These are phyloP conservation scores for Eucalyptus pumila DNA, from an alignment of 345 rosid genomes.

Conservation along the genomic window DNA sequence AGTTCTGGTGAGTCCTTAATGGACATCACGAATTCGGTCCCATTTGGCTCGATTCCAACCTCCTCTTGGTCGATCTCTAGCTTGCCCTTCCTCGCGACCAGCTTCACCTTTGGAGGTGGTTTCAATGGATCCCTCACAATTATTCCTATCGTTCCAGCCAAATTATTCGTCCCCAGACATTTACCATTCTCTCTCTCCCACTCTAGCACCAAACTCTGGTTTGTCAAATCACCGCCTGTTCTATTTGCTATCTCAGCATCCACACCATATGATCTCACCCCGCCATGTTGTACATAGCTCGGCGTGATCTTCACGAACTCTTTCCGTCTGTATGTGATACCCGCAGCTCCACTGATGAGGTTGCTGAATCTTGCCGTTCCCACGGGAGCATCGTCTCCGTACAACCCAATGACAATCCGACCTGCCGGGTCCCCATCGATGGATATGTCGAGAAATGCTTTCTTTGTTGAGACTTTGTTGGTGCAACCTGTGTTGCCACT, in stretches of 20 bases:
- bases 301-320: slow-evolving; percentile 83
- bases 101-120: slow-evolving; percentile 77
- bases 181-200: slow-evolving; percentile 40
- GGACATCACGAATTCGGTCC: slow-evolving; percentile 72
- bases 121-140: slow-evolving; percentile 67
- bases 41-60: slow-evolving; percentile 46
- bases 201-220: slow-evolving; percentile 33
- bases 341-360: slow-evolving; percentile 71
- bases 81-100: slow-evolving; percentile 69
- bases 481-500: slow-evolving; percentile 6
- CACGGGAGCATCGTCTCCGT: slow-evolving; percentile 41
- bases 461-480: slow-evolving; percentile 20
- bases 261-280: slow-evolving; percentile 75
- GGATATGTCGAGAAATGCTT: slow-evolving; percentile 67
- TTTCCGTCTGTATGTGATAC: slow-evolving; percentile 80
- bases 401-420: slow-evolving; percentile 60
- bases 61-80: slow-evolving; percentile 64
- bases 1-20: slow-evolving; percentile 68
- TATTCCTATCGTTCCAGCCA: slow-evolving; percentile 61
- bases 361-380: slow-evolving; percentile 57
- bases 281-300: slow-evolving; percentile 74
- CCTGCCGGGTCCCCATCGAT: slow-evolving; percentile 66
- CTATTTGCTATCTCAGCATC: slow-evolving; percentile 64
- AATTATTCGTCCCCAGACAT: slow-evolving; percentile 27
- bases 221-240: slow-evolving; percentile 27